Percentiles rank a stretch among this genome's conserved stretches.
These are phyloP conservation scores for Globisporangium rhizosaccharum DNA, from an alignment of 352 stramenopile genomes.

Conservation along the genomic window DNA sequence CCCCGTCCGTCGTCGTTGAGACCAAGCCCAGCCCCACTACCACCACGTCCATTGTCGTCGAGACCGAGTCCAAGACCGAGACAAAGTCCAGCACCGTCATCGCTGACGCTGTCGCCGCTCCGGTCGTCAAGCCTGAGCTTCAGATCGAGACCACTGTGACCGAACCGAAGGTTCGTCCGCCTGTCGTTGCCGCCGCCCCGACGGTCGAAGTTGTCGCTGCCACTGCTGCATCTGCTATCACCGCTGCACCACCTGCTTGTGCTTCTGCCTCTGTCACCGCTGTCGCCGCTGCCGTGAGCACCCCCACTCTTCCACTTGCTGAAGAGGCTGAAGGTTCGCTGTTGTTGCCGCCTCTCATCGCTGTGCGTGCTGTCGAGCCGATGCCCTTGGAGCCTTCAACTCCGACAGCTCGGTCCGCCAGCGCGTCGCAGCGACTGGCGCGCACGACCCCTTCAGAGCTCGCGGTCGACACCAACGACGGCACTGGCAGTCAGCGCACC, in stretches of 20 bases:
- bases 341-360: neutral
- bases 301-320: constrained; percentile 1
- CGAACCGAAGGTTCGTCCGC: no score
- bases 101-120: no score
- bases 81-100: no score
- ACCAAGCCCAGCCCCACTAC: neutral
- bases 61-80: neutral
- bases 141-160: no score
- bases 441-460: neutral
- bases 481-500: neutral
- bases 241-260: neutral
- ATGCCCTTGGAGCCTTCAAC: constrained; percentile 6
- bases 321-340: constrained; percentile 1
- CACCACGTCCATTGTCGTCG: neutral
- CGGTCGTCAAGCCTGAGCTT: no score
- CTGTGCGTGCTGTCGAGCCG: neutral
- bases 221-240: neutral
- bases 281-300: neutral
- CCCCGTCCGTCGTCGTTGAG: neutral
- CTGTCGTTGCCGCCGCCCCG: no score
- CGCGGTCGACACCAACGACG: neutral
- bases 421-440: neutral
- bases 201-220: neutral
- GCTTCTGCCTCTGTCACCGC: neutral
- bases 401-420: constrained; percentile 1